Base-by-base conservation (phyloP, 495 filamentous ascomycete genomes). In the Lindgomyces ingoldianus region DNA sequence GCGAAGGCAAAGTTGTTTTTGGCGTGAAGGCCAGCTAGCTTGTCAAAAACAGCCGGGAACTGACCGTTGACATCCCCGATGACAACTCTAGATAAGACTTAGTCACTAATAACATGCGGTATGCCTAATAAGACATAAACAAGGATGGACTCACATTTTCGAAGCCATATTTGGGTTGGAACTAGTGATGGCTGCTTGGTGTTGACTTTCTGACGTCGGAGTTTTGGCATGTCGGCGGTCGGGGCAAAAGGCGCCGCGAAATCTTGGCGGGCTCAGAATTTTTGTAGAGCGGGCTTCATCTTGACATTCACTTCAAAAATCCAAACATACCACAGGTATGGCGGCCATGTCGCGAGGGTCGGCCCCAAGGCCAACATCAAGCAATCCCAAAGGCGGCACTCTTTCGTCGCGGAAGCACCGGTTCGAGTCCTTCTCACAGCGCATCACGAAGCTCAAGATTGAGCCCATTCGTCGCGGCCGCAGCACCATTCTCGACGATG, bases 381-480 rank as follows among this genome's bases (percentile, higher is more conserved):
- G 77, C 70, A 79, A 75, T 3, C 64, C 60, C 54, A 74, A 70
- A 50, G 69, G 81, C 9, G 78, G 84, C 64, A 96, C 91, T 9
- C 78, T 80, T 64, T 89, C 91, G 29, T 86, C 86, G 65, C 92
- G 89, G 68, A 86, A 87, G 29, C 90, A 96, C 74, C 83, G 89
- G 74, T 98, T 91, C 83, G 89, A 99, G 79, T 85, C 87, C 50
- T 99, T 99, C 77, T 91, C 90, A 36, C 81, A 87, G 74, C 96
- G 96, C 73, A 91, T 99, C 72, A 85, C 91, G 66, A 96, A 94
- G 75, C 81, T 98, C 74, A 93, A 85, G 72, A 89, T 99, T 79
- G 93, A 98, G 71, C 93, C 94, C 21, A 84, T 97, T 66, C 89
- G 93, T 67, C 85, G 85, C 77, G 88, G 91, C 65, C 91, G 92